Conservation (phyloP, 2,329 filamentous ascomycete species). For the Colletotrichum sp. region DNA sequence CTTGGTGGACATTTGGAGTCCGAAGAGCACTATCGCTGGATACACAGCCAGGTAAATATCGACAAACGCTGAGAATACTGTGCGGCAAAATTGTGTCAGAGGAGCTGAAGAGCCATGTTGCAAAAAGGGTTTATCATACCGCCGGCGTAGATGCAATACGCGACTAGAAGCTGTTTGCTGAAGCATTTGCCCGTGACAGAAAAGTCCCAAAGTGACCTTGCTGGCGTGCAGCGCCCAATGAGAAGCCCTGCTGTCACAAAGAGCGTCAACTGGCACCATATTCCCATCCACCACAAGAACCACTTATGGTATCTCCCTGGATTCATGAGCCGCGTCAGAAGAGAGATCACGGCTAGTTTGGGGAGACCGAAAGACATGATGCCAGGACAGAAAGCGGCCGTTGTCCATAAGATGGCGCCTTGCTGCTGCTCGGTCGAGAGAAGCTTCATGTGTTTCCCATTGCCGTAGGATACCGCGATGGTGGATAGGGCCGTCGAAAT, state of each 20-base stretch:
- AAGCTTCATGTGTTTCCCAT: conserved; percentile 39
- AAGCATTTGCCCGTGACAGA: background rate
- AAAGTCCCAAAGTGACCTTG: background rate
- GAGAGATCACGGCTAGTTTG: conserved; percentile 43
- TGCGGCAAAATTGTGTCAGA: rapidly evolving
- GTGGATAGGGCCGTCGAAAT: conserved; percentile 36
- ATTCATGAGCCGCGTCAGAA: conserved; percentile 34
- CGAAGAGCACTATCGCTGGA: conserved; percentile 38
- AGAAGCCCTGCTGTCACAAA: background rate
- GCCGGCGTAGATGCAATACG: conserved; percentile 43
- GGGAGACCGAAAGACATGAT: conserved; percentile 43
- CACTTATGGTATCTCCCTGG: conserved; percentile 13
- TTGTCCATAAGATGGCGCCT: conserved; percentile 35
- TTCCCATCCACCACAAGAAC: background rate
- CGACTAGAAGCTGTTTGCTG: conserved; percentile 33
- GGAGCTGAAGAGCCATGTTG: background rate
- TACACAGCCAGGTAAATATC: conserved; percentile 49
- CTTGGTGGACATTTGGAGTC: conserved; percentile 38
- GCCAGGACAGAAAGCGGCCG: conserved; percentile 39
- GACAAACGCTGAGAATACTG: conserved; percentile 37
- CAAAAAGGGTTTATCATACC: conserved; percentile 26
- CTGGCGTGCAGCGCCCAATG: background rate
- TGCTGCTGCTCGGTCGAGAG: conserved; percentile 32
- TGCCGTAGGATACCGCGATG: conserved; percentile 38
- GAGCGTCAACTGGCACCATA: background rate